Conservation (phyloP, 176 grass and related monocot species). For the Musa acuminata region DNA sequence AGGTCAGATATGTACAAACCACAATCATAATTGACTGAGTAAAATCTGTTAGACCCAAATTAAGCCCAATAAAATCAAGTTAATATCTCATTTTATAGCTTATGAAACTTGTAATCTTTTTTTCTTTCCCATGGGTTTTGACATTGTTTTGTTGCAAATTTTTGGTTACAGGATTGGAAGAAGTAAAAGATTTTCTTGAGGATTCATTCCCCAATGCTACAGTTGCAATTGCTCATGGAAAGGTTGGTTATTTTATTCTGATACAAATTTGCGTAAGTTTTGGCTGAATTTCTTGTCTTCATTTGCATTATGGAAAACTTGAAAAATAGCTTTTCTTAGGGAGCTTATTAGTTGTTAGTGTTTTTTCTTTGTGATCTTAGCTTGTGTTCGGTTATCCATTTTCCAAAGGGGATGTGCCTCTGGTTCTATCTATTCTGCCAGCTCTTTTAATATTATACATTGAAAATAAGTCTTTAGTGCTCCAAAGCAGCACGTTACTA, state of each 20-base stretch:
- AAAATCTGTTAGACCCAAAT: background rate
- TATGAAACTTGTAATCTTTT: background rate
- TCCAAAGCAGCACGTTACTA: background rate
- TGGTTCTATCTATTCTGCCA: background rate
- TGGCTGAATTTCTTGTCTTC: background rate
- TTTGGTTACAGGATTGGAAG: conserved; percentile 63
- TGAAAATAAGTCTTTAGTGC: background rate
- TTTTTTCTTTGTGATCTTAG: background rate
- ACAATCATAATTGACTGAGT: background rate
- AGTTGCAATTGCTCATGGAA: conserved; percentile 80
- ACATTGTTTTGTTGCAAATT: conserved; percentile 20
- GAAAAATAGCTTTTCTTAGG: background rate
- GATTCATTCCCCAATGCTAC: conserved; percentile 48
- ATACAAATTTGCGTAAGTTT: background rate
- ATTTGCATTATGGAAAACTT: background rate
- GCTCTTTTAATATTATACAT: no score
- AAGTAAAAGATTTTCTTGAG: conserved; percentile 63
- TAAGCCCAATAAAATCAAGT: background rate
- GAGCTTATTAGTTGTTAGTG: background rate
- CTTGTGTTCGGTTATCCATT: background rate
- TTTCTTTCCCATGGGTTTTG: conserved; percentile 16
- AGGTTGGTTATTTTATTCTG: conserved; percentile 41
- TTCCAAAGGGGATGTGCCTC: background rate
- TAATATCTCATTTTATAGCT: background rate
- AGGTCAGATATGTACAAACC: no score